phyloP scores from a whole-genome alignment of 2,329 filamentous ascomycete genomes.

The Alternaria sp. region DNA sequence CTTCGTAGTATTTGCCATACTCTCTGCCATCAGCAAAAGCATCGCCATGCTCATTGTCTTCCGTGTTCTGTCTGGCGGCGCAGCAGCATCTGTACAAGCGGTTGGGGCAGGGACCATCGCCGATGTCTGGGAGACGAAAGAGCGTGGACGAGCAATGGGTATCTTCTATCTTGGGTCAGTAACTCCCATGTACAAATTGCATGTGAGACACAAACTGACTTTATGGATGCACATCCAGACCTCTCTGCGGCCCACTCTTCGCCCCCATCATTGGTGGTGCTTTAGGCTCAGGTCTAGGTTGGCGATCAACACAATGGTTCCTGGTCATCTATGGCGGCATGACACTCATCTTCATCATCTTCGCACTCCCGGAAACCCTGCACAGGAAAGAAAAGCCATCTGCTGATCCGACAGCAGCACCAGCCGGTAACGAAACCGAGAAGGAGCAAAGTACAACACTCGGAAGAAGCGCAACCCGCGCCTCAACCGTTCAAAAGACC shows the following conservation, averaged over 20 bases:
- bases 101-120: constrained; percentile 51
- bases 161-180: constrained; percentile 48
- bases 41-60: constrained; percentile 51
- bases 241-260: constrained; percentile 49
- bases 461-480: constrained; percentile 41
- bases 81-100: constrained; percentile 49
- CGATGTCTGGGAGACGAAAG: constrained; percentile 50
- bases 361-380: constrained; percentile 48
- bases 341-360: constrained; percentile 43
- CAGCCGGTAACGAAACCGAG: constrained; percentile 6
- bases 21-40: constrained; percentile 46
- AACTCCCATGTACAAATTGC: not conserved
- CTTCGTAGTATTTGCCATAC: constrained; percentile 44
- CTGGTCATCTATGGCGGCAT: constrained; percentile 49
- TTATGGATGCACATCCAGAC: constrained; percentile 6
- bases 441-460: constrained; percentile 28
- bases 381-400: constrained; percentile 20
- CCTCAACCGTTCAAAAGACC: constrained; percentile 45
- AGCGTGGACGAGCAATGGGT: constrained; percentile 50
- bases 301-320: constrained; percentile 53
- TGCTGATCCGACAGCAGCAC: not conserved
- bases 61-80: constrained; percentile 47
- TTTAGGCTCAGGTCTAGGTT: constrained; percentile 43
- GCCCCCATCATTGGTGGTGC: constrained; percentile 52
- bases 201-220: not conserved